phyloP scores from a whole-genome alignment of 805 yeast genomes.

The Metschnikowia cubensis region DNA sequence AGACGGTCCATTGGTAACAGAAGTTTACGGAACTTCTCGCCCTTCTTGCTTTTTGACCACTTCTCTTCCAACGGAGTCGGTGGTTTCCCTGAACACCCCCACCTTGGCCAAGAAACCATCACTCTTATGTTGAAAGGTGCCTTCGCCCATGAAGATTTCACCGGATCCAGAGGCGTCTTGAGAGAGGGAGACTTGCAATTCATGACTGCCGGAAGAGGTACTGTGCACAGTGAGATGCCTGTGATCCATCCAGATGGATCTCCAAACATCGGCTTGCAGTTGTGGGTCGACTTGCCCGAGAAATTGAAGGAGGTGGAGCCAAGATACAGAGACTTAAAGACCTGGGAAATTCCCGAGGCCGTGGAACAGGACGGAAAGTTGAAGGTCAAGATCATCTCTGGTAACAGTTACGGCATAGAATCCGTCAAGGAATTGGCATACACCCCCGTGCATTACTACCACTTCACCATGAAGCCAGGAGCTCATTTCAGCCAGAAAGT shows the following conservation, averaged over 20 bases:
- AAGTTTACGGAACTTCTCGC: slow-evolving; percentile 69
- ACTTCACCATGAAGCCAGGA: slow-evolving; percentile 57
- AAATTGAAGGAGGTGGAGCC: slow-evolving; percentile 45
- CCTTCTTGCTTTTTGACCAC: slow-evolving; percentile 80
- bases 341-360: slow-evolving; percentile 66
- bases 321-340: slow-evolving; percentile 71
- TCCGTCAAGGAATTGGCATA: slow-evolving; percentile 73
- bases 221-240: slow-evolving; percentile 86
- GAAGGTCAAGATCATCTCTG: slow-evolving; percentile 69
- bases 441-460: slow-evolving; percentile 75
- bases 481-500: slow-evolving; percentile 59
- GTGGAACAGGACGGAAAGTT: slow-evolving; percentile 60
- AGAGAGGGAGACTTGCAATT: slow-evolving; percentile 84
- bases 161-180: slow-evolving; percentile 75
- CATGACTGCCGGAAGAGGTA: slow-evolving; percentile 91
- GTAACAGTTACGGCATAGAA: slow-evolving; percentile 68
- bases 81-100: slow-evolving; percentile 85
- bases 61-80: slow-evolving; percentile 60
- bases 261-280: slow-evolving; percentile 56
- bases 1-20: slow-evolving; percentile 74
- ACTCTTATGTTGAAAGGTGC: slow-evolving; percentile 63
- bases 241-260: slow-evolving; percentile 40
- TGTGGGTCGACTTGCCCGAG: slow-evolving; percentile 49
- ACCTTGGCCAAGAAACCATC: slow-evolving; percentile 79
- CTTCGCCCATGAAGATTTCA: slow-evolving; percentile 80